Percentiles rank a stretch among this genome's conserved stretches.
Evolutionary conservation across 2,329 filamentous ascomycete genomes (phyloP).

Genomic region (Xylariomycetidae sp.): DNA sequence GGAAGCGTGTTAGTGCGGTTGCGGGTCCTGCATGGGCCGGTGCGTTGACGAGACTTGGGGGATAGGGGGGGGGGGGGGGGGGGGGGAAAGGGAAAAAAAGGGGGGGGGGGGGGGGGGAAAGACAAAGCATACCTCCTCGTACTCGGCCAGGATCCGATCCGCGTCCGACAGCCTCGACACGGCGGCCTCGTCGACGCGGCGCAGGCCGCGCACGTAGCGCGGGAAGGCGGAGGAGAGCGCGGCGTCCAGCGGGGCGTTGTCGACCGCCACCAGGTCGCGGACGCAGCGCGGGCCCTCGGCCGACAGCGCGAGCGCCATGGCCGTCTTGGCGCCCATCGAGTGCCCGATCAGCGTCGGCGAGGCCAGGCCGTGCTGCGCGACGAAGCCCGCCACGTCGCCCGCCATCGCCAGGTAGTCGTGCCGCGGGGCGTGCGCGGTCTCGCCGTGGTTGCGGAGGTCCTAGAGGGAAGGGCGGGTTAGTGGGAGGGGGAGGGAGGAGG

Average conservation of each 20-base stretch:
- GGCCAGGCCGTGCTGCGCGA: constrained; percentile 62
- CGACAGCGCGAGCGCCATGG: constrained; percentile 78
- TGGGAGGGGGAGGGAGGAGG: background rate
- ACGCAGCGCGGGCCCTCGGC: constrained; percentile 63
- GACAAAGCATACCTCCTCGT: constrained; percentile 52
- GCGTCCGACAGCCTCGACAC: constrained; percentile 70
- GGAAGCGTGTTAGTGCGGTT: too few species aligned
- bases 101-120: background rate
- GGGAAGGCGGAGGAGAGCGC: constrained; percentile 68
- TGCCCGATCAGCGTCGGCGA: constrained; percentile 80
- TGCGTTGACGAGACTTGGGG: too few species aligned
- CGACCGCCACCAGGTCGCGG: constrained; percentile 70
- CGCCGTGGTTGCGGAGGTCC: constrained; percentile 91
- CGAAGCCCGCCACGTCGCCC: constrained; percentile 74
- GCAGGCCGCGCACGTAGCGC: constrained; percentile 80
- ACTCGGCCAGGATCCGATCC: constrained; percentile 68
- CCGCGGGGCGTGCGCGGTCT: constrained; percentile 67
- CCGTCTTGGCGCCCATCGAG: constrained; percentile 94
- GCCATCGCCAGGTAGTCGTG: constrained; percentile 84
- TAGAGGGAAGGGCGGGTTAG: constrained; percentile 24
- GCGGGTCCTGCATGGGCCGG: too few species aligned
- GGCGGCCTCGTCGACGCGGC: constrained; percentile 63
- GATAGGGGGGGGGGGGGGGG: too few species aligned
- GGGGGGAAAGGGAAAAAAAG: too few species aligned
- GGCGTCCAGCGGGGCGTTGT: constrained; percentile 86